Percentiles rank a stretch among this genome's conserved stretches.
Conservation (phyloP, 768 basidiomycete species). For the Pholiota microspora region DNA sequence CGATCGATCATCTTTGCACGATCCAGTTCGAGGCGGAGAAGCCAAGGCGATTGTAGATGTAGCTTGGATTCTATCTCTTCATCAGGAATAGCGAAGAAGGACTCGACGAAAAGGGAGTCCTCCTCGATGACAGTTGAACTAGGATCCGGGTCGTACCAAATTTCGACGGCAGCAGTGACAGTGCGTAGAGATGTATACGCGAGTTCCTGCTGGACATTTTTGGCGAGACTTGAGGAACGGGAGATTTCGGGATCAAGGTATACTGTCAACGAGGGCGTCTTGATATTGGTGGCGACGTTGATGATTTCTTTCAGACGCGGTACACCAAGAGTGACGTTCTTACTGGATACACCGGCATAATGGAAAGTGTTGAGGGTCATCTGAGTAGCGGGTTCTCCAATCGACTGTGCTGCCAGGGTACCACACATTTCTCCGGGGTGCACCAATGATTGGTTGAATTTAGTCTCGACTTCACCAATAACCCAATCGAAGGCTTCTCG, state of each 20-base stretch:
- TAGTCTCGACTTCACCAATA: conserved; percentile 90
- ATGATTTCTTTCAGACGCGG: conserved; percentile 99
- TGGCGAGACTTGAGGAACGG: conserved; percentile 58
- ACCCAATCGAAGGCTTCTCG: conserved; percentile 98
- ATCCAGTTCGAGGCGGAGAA: conserved; percentile 94
- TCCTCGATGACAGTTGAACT: conserved; percentile 94
- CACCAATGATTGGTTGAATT: conserved; percentile 90
- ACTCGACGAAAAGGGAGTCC: conserved; percentile 93
- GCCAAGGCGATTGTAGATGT: conserved; percentile 93
- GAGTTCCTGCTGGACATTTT: conserved; percentile 89
- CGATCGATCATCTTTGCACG: conserved; percentile 98
- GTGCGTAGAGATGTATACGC: conserved; percentile 93
- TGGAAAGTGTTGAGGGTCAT: conserved; percentile 99
- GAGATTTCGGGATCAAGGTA: conserved; percentile 78
- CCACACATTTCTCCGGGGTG: conserved; percentile 99
- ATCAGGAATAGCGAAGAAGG: conserved; percentile 99
- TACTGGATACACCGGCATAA: conserved; percentile 99
- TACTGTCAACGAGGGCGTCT: conserved; percentile 94
- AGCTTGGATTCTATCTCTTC: conserved; percentile 92
- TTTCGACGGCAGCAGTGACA: conserved; percentile 92
- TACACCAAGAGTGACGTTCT: conserved; percentile 99
- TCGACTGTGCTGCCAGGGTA: conserved; percentile 95
- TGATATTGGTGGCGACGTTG: conserved; percentile 98
- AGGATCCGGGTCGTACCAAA: conserved; percentile 96
- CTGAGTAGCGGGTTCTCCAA: conserved; percentile 98